phyloP scores from a whole-genome alignment of 768 basidiomycete genomes.

The Tylopilus sp. region DNA sequence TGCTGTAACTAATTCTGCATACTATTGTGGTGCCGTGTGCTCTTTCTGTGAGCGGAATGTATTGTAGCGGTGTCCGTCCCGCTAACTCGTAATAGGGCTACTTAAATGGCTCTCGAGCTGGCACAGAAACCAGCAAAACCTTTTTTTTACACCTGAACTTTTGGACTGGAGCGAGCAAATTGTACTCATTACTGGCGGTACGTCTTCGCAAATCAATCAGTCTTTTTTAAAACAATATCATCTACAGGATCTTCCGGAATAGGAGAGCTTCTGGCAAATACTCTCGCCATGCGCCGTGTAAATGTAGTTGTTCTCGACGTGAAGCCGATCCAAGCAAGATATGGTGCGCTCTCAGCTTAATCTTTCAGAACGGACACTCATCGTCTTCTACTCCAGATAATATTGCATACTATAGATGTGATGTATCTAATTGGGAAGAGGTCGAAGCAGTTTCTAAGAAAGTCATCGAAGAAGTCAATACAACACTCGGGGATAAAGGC shows the following conservation, averaged over 20 bases:
- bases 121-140: slow-evolving; percentile 70
- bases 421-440: slow-evolving; percentile 85
- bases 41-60: slow-evolving; percentile 56
- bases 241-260: slow-evolving; percentile 78
- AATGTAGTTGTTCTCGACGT: slow-evolving; percentile 85
- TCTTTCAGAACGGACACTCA: neutral
- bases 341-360: slow-evolving; percentile 45
- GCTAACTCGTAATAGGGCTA: slow-evolving; percentile 46
- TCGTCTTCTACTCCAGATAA: slow-evolving; percentile 48
- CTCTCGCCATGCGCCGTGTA: slow-evolving; percentile 77
- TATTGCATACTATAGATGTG: slow-evolving; percentile 84
- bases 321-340: slow-evolving; percentile 71
- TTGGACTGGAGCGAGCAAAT: slow-evolving; percentile 89
- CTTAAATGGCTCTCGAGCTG: slow-evolving; percentile 66
- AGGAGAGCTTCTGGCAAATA: slow-evolving; percentile 84
- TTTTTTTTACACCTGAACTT: slow-evolving; percentile 55
- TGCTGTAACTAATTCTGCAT: slow-evolving; percentile 46
- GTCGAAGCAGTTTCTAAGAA: slow-evolving; percentile 72
- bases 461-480: slow-evolving; percentile 71
- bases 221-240: neutral
- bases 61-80: neutral
- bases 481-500: neutral
- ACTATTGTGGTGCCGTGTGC: slow-evolving; percentile 59
- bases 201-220: slow-evolving; percentile 14
- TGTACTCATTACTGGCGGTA: slow-evolving; percentile 89